Percentiles rank a stretch among this genome's conserved stretches.
phyloP scores from a whole-genome alignment of 129 eudicot species.

The sunflower (Helianthus annuus) region HanXRQr2.0-SUNRISE NC_035443.2:47351977-47352476 shows the following conservation, averaged over 20 bases:
- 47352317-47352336: too few relatives aligned
- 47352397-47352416: neutral
- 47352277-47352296: constrained; percentile 9
- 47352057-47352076: too few relatives aligned
- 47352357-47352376: neutral
- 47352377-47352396: neutral
- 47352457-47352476: constrained; percentile 87
- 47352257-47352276: constrained; percentile 60
- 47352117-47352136: too few relatives aligned
- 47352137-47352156: constrained; percentile 6
- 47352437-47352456: constrained; percentile 82
- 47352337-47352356: too few relatives aligned
- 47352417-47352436: neutral
- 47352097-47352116: too few relatives aligned
- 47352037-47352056: too few relatives aligned
- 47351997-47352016: too few relatives aligned
- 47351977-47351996: too few relatives aligned
- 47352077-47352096: too few relatives aligned
- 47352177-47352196: constrained; percentile 83
- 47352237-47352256: constrained; percentile 87
- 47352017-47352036: too few relatives aligned
- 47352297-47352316: neutral
- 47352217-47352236: constrained; percentile 83
- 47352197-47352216: constrained; percentile 75
- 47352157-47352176: constrained; percentile 59